Evolutionary conservation across 768 basidiomycete genomes (phyloP).

Genomic region (Lentinus tigrinus): DNA sequence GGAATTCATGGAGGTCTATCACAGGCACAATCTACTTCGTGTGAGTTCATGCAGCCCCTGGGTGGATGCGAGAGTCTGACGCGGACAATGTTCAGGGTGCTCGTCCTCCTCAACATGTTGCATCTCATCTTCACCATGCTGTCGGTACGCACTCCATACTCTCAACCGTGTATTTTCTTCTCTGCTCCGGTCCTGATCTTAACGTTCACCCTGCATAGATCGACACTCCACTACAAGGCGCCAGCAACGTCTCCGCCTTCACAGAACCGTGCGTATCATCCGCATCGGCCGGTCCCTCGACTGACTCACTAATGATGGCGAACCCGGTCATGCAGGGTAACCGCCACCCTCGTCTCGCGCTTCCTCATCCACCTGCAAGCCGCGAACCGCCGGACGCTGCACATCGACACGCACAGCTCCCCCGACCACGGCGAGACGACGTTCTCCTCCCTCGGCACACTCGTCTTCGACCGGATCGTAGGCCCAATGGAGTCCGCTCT

Average conservation of each 20-base stretch:
- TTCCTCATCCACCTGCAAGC: constrained; percentile 2
- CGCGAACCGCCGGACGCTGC: neutral
- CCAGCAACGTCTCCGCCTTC: neutral
- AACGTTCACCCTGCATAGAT: neutral
- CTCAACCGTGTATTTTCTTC: neutral
- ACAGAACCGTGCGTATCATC: neutral
- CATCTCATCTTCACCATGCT: constrained; percentile 1
- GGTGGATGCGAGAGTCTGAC: neutral
- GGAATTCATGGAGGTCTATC: too few species aligned
- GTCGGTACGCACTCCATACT: neutral
- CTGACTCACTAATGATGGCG: neutral
- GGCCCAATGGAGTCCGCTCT: too few species aligned
- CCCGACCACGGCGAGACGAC: neutral
- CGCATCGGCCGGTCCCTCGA: neutral
- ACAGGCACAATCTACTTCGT: neutral
- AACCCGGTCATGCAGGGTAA: neutral
- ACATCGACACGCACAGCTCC: neutral
- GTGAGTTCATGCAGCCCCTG: neutral
- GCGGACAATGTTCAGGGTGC: neutral
- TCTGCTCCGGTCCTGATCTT: neutral
- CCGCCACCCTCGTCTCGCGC: neutral
- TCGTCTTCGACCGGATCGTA: neutral
- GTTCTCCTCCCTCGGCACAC: neutral
- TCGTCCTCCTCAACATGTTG: neutral
- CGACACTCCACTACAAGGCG: neutral